phyloP scores from a whole-genome alignment of 768 basidiomycete genomes.

The Tricholoma matsutake region DNA sequence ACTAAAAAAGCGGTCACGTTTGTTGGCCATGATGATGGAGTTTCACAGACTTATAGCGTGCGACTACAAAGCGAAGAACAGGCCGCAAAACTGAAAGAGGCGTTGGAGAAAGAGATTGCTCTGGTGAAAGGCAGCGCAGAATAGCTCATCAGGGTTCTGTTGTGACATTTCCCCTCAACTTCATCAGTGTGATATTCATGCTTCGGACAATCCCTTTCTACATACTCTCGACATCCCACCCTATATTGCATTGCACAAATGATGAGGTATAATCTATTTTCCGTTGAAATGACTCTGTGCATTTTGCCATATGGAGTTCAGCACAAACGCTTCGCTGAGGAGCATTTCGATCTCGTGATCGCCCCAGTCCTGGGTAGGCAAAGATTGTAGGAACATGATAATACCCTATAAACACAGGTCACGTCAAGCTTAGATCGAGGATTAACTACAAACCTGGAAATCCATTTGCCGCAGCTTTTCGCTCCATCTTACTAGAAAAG shows the following conservation, averaged over 20 bases:
- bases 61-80: conserved; percentile 58
- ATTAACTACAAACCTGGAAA: conserved; percentile 68
- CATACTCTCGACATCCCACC: not conserved
- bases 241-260: conserved; percentile 1
- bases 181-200: not conserved
- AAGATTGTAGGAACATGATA: conserved; percentile 96
- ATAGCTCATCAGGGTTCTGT: conserved; percentile 2
- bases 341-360: conserved; percentile 96
- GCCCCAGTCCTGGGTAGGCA: conserved; percentile 91
- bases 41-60: conserved; percentile 58
- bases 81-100: conserved; percentile 54
- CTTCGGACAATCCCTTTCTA: not conserved
- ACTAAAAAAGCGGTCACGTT: conserved; percentile 57
- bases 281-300: conserved; percentile 82
- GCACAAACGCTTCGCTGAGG: conserved; percentile 92
- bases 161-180: not conserved
- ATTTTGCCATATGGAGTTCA: conserved; percentile 90
- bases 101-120: conserved; percentile 60
- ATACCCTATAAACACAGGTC: conserved; percentile 62
- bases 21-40: conserved; percentile 63
- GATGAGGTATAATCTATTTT: conserved; percentile 34
- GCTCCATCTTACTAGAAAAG: conserved; percentile 95
- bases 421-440: conserved; percentile 3
- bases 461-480: conserved; percentile 94
- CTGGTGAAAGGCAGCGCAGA: conserved; percentile 40